Percentiles rank a stretch among this genome's conserved stretches.
phyloP scores from a whole-genome alignment of 2,329 filamentous ascomycete species.

The Fusarium sp. region DNA sequence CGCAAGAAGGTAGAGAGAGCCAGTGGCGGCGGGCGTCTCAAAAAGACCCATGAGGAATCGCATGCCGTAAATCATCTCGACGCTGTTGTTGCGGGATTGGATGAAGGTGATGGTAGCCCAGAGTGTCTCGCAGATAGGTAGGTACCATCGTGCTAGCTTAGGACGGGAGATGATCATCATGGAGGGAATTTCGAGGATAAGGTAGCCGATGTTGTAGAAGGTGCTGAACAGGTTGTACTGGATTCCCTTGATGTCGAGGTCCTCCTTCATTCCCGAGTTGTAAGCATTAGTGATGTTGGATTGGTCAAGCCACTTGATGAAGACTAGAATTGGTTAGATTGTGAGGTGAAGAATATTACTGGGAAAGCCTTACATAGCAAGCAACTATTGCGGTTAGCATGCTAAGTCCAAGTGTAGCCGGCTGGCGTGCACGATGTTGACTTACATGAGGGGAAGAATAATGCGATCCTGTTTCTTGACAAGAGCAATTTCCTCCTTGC shows the following conservation, averaged over 20 bases:
- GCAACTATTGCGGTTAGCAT: slow-evolving; percentile 7
- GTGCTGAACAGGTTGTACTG: slow-evolving; percentile 43
- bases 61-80: slow-evolving; percentile 21
- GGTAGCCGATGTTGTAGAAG: slow-evolving; percentile 45
- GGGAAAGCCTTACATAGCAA: slow-evolving; percentile 15
- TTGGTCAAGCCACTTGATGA: slow-evolving; percentile 49
- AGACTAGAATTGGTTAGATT: slow-evolving; percentile 15
- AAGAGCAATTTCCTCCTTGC: slow-evolving; percentile 41
- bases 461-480: slow-evolving; percentile 44
- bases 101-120: slow-evolving; percentile 27
- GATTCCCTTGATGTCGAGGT: slow-evolving; percentile 47
- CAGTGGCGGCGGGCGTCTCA: slow-evolving; percentile 32
- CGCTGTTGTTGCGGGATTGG: slow-evolving; percentile 10
- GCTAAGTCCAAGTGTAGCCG: not conserved
- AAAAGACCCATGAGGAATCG: slow-evolving; percentile 34
- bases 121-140: slow-evolving; percentile 18
- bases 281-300: slow-evolving; percentile 51
- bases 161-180: slow-evolving; percentile 42
- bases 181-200: slow-evolving; percentile 39
- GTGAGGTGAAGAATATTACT: not conserved
- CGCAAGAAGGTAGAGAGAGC: slow-evolving; percentile 44
- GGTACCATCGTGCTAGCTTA: slow-evolving; percentile 10
- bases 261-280: slow-evolving; percentile 53
- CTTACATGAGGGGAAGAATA: slow-evolving; percentile 45
- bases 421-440: not conserved